Evolutionary conservation across 768 basidiomycete species (phyloP).

Genomic region (Leucocoprinus sp.): DNA sequence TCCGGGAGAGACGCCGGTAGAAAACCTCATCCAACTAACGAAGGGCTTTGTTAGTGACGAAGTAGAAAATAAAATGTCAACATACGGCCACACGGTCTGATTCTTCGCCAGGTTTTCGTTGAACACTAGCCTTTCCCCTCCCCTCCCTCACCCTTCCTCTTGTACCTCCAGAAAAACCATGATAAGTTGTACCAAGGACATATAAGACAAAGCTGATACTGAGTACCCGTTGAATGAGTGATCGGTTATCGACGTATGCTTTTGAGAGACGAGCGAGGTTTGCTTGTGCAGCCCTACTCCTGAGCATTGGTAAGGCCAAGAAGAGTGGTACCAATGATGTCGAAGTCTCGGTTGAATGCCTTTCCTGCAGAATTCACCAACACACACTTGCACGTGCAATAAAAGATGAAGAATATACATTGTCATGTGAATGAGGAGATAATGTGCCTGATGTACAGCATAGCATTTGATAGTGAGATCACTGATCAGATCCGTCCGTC

Average conservation of each 20-base stretch:
- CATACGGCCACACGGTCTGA: slow-evolving; percentile 62
- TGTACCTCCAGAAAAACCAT: slow-evolving; percentile 39
- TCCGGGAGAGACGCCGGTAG: slow-evolving; percentile 66
- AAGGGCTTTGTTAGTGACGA: neutral
- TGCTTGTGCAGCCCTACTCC: slow-evolving; percentile 25
- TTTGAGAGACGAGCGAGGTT: slow-evolving; percentile 36
- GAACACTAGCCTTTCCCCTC: slow-evolving; percentile 23
- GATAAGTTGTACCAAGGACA: slow-evolving; percentile 56
- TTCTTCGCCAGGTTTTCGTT: slow-evolving; percentile 21
- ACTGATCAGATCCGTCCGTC: slow-evolving; percentile 11
- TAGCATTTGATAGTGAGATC: too few species aligned
- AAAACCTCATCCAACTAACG: slow-evolving; percentile 84
- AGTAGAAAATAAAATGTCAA: slow-evolving; percentile 7
- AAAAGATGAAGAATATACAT: too few species aligned
- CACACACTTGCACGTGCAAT: neutral
- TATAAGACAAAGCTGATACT: slow-evolving; percentile 66
- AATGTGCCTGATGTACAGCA: too few species aligned
- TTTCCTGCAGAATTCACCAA: neutral
- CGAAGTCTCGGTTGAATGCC: too few species aligned
- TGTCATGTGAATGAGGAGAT: too few species aligned
- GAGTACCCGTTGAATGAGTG: slow-evolving; percentile 62
- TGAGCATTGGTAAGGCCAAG: slow-evolving; percentile 25
- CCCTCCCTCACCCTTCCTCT: slow-evolving; percentile 27
- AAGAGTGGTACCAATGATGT: too few species aligned
- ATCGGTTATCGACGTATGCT: slow-evolving; percentile 57